Base-by-base conservation (phyloP, 306 rosid genomes). In the Cyclanthera cordifolia region DNA sequence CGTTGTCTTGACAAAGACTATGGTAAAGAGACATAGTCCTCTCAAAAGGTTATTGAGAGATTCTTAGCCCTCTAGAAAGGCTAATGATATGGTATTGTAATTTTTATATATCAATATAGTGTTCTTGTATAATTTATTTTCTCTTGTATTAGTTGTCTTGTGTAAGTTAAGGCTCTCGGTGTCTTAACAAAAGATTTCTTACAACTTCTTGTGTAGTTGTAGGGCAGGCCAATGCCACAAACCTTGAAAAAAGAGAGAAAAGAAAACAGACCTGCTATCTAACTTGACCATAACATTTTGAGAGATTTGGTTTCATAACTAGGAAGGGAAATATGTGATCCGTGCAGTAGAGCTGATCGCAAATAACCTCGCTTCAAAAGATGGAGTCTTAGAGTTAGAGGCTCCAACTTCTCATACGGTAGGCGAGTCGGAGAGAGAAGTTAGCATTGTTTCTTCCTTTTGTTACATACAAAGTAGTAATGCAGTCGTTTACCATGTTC, bases 341-440 rank as follows among this genome's bases (percentile, higher is more conserved):
- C 47, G 37, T 0, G 67, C 25, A 15, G 17, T 20, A 0, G 9
- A 55, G 61, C 37, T 10, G 30, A 13, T 14, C 8, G 34, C 61
- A 25, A 54, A 13, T 54, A 13, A 54, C 37, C 60, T 25, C 60
- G 5, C 34, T 24, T 19, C 60, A 14, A 25, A 55, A 24, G 19
- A 5, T 55, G 61, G 37, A 55, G 61, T 25, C 61, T 53, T 53
- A 24, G 60, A 54, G 60, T 53, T 53, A 24, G 60, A 54, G 60
- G 34, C 60, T 23, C 34, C 60, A 54, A 54, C 60, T 54, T 54
- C 60, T 54, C 9, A n/a, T 54, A 25, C 0, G 3, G 60, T 1
- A 54, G 37, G 37, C 27, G 64, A 56, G 13, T 6, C 2, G 41
- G 13, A 56, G 43, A 28, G 63, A 56, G 64, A 55, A 7, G 15